phyloP scores from a whole-genome alignment of 2,329 filamentous ascomycete genomes.

The Arachnomyces sp. region DNA sequence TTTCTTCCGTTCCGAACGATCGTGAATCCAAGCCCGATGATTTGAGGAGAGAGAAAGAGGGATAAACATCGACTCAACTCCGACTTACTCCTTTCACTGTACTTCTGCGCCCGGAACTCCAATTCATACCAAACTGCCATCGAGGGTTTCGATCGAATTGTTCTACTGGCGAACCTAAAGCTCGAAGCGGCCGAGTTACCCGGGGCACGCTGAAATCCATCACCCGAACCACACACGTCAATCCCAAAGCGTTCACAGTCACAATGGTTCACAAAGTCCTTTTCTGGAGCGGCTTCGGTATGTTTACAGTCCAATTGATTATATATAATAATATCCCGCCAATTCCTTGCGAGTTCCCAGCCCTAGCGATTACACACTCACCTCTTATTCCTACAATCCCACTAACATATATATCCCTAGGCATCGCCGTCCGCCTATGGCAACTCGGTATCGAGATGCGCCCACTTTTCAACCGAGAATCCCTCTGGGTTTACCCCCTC shows the following conservation, averaged over 20 bases:
- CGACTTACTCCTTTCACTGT: not conserved
- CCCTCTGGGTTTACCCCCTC: constrained; percentile 84
- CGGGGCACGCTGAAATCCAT: not conserved
- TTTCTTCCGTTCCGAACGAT: too few relatives aligned
- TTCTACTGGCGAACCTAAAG: too few relatives aligned
- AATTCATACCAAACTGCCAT: not conserved
- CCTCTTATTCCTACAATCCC: constrained; percentile 1
- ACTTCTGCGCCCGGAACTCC: not conserved
- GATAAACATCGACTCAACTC: not conserved
- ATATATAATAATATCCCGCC: constrained; percentile 7
- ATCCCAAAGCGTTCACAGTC: constrained; percentile 16
- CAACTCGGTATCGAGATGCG: constrained; percentile 98
- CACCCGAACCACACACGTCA: constrained; percentile 12
- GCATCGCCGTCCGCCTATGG: constrained; percentile 86
- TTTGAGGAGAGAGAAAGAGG: too few relatives aligned
- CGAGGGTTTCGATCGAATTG: too few relatives aligned
- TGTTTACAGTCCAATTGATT: constrained; percentile 26
- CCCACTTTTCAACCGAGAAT: constrained; percentile 76
- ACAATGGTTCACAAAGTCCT: constrained; percentile 46
- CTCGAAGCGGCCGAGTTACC: too few relatives aligned
- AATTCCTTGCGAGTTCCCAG: not conserved
- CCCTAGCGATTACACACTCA: not conserved
- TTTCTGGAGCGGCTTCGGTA: constrained; percentile 73
- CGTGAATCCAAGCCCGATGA: too few relatives aligned
- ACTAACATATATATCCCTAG: constrained; percentile 41